A percentile compares a stretch with the other conserved stretches of the same genome.
Conservation (phyloP, 176 grass and related monocot genomes). For the Canna indica region DNA sequence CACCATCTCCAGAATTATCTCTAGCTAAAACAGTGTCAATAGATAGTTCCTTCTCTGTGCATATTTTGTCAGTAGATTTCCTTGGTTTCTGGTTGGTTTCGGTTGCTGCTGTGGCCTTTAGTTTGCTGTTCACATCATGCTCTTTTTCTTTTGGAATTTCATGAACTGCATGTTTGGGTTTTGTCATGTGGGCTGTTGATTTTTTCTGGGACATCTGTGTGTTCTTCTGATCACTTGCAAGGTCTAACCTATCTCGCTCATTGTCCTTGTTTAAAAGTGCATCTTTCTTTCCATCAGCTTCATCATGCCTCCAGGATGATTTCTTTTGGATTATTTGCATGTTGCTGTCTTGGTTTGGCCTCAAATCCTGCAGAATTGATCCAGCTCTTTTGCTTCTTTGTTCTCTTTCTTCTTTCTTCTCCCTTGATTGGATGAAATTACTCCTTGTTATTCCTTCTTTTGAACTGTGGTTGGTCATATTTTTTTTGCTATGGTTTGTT, state of each 20-base stretch:
- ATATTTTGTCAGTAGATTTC: conserved; percentile 23
- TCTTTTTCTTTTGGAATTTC: conserved; percentile 2
- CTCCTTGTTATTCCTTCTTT: background rate
- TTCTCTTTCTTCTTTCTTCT: conserved; percentile 19
- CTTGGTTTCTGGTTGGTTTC: background rate
- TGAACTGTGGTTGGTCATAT: background rate
- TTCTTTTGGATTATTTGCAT: background rate
- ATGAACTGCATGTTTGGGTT: conserved; percentile 5
- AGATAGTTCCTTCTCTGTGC: conserved; percentile 23
- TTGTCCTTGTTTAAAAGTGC: background rate
- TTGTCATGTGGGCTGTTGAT: background rate
- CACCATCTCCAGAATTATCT: conserved; percentile 14
- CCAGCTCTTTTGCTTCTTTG: background rate
- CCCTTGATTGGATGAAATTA: conserved; percentile 9
- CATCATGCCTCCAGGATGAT: background rate
- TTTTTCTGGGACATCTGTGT: background rate
- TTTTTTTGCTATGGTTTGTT: background rate
- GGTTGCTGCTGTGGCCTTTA: background rate
- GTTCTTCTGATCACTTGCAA: conserved; percentile 1
- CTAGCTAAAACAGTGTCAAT: background rate
- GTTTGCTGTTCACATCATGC: background rate
- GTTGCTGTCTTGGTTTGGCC: conserved; percentile 8
- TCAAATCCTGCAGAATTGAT: conserved; percentile 26
- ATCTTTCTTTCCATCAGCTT: background rate
- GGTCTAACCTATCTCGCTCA: background rate